Evolutionary conservation across 1,284 basidiomycete species (phyloP), one percentile per base, ranked within the genome.

Genomic region (Xerocomus minutiporus): DNA sequence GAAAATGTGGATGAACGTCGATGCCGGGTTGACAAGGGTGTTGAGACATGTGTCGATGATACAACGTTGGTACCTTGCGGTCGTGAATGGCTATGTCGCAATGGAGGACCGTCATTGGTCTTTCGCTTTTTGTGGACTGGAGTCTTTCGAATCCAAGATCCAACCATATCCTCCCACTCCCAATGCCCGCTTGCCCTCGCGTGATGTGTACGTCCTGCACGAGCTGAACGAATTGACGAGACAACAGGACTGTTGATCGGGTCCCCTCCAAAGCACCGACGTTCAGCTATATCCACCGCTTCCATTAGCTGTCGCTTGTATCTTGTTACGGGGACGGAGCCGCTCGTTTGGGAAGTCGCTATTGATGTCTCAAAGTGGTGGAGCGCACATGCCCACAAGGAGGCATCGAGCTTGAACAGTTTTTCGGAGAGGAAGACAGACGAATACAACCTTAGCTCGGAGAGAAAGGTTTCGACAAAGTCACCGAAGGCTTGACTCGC

Each of bases 331-430:
- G 68, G 60, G 2, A 52, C 42, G 26, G 58, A 57, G 35, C 29
- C 36, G 47, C 54, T 50, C 48, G 61, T 54, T 51, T 59, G 53
- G 39, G 54, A 44, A 50, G 39, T 48, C 57, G 55, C 42, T 48
- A 54, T 36, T 46, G 55, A 61, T 58, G 56, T 65, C 55, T 83
- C 80, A 46, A 81, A 69, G 55, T 76, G 69, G 36, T 68, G 69
- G 17, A 83, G 74, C 3, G 74, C 73, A 55, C 75, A 78, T 11
- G 73, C 72, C 75, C 77, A 83, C n/a, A 83, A 61, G 2, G 78
- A 77, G 13, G 77, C 78, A 50, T 82, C 78, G 32, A 80, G 71
- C 9, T 58, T 61, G 9, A 69, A 65, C 11, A 81, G 61, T 12
- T 60, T 60, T 41, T 70, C 65, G 0, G 60, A 60, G 17, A 68